Conservation (phyloP, 768 basidiomycete genomes). For the Amanita subjunquillea region DNA sequence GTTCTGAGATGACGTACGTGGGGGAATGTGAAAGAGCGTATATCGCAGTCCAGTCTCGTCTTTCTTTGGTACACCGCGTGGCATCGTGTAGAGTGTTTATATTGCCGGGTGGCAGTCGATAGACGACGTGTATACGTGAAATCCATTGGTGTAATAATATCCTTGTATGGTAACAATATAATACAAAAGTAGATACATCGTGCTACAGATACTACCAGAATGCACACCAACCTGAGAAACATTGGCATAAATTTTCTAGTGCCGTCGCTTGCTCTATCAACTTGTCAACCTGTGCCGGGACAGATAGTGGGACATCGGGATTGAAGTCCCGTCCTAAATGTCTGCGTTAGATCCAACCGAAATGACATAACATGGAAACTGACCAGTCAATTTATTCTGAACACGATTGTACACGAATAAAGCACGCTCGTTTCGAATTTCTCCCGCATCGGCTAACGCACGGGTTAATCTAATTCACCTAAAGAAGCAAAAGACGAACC, state of each 20-base stretch:
- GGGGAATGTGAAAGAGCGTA: conserved; percentile 73
- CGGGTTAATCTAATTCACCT: conserved; percentile 27
- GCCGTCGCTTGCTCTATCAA: conserved; percentile 90
- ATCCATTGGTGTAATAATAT: conserved; percentile 4
- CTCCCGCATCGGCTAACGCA: conserved; percentile 58
- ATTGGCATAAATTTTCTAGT: conserved; percentile 92
- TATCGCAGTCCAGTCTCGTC: conserved; percentile 79
- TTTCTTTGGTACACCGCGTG: conserved; percentile 71
- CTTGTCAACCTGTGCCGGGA: conserved; percentile 84
- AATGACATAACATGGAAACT: conserved; percentile 10
- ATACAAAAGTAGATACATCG: conserved; percentile 8
- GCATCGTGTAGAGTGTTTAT: conserved; percentile 34
- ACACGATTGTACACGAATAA: conserved; percentile 91
- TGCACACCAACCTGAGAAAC: conserved; percentile 93
- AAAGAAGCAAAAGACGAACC: conserved; percentile 34
- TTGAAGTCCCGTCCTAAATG: conserved; percentile 84
- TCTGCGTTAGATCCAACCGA: not conserved
- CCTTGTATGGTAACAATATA: conserved; percentile 10
- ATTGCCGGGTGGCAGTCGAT: not conserved
- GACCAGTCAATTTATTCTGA: conserved; percentile 88
- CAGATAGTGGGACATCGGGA: conserved; percentile 60
- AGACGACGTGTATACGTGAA: not conserved
- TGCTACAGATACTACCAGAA: conserved; percentile 45
- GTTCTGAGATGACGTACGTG: conserved; percentile 36
- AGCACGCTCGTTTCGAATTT: conserved; percentile 86